Percentiles rank a stretch among this genome's conserved stretches.
These are phyloP conservation scores for Suzukiozyma palmioleophila DNA, from an alignment of 1,139 yeast genomes.

Conservation along the genomic window DNA sequence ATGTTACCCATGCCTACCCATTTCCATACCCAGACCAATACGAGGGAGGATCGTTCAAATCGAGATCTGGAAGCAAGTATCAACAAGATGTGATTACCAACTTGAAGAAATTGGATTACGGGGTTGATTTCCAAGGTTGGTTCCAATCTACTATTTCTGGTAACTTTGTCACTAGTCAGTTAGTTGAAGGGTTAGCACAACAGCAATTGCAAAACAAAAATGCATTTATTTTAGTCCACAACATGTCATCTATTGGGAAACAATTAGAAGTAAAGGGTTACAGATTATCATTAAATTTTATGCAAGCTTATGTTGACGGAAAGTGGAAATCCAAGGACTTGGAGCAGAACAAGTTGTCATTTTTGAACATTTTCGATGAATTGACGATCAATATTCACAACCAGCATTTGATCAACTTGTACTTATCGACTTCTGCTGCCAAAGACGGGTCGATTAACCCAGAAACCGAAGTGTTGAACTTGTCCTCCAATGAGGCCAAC, in stretches of 20 bases:
- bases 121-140: constrained; percentile 79
- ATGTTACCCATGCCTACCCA: constrained; percentile 65
- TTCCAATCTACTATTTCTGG: constrained; percentile 71
- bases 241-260: constrained; percentile 62
- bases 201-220: constrained; percentile 65
- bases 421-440: constrained; percentile 21
- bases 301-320: constrained; percentile 53
- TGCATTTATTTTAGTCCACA: constrained; percentile 66
- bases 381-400: constrained; percentile 64
- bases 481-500: constrained; percentile 42
- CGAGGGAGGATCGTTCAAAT: constrained; percentile 50
- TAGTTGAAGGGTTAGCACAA: constrained; percentile 63
- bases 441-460: constrained; percentile 13
- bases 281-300: constrained; percentile 61
- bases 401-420: constrained; percentile 40
- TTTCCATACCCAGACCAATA: constrained; percentile 51
- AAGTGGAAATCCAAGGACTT: constrained; percentile 67
- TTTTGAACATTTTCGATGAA: constrained; percentile 68
- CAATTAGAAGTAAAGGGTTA: constrained; percentile 66
- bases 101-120: constrained; percentile 61
- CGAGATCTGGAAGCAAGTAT: constrained; percentile 62
- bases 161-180: constrained; percentile 59
- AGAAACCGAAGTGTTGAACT: constrained; percentile 33
- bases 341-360: constrained; percentile 58
- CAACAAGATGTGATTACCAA: constrained; percentile 66